Base-by-base conservation (phyloP, 441 rosid species). In the Oxalis stricta region DNA sequence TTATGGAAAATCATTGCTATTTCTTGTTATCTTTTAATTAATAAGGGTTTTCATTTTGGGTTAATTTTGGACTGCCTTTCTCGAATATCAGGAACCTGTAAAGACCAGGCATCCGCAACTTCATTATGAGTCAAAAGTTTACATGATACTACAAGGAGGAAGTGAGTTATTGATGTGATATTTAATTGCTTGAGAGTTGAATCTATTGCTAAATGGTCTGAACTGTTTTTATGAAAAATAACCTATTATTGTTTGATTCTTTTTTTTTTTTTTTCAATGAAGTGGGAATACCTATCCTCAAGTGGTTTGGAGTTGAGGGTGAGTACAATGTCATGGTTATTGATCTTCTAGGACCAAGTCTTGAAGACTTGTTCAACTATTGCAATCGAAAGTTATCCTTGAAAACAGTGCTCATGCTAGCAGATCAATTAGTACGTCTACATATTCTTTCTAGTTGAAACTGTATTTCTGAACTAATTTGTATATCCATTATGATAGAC, bases 131-230 rank as follows among this genome's bases (percentile, higher is more conserved):
- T 91, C 98, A 19, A 91, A 86, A 68, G 60, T 91, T 55, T 91
- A 91, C 61, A 73, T 81, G 96, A 77, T 83, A 58, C 96, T 91
- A 38, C 99, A 83, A 65, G 99, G 99, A 70, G 99, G 99, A 64
- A 81, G 96, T 91, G 72, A 38, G 87, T 55, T 54, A 20, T 32
- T n/a, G n/a, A n/a, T 26, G 31, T 26, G 31, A 6, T 26, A 11
- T 26, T 21, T 9, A 7, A 5, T 15, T 26, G 33, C n/a, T 8
- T n/a, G 18, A 26, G 11, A 13, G 18, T 12, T 37, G 7, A 2
- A 26, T 26, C 10, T 26, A 26, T 8, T 26, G 31, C 3, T 6
- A 26, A 6, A 6, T 26, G 3, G 7, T 2, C 7, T 26, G 31
- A 26, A 26, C 10, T 26, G 10, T 26, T 26, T 26, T 2, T 5